Conservation (phyloP, 176 grass and related monocot species). For the Juncus inflexus region DNA sequence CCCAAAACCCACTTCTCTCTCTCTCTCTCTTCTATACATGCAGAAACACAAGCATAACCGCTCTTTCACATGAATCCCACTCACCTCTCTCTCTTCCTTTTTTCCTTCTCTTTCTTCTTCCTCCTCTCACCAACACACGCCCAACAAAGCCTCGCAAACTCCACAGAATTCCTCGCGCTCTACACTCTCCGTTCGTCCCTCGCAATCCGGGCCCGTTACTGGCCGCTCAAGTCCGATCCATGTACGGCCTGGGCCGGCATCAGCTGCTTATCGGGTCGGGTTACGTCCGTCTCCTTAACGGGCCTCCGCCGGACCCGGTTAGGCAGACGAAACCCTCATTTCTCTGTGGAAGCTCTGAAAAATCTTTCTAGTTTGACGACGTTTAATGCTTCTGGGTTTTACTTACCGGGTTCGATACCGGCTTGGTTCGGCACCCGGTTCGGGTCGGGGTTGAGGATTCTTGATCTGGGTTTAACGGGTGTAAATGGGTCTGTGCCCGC, state of each 20-base stretch:
- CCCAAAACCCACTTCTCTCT: slow-evolving; percentile 14
- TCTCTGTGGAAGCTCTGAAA: slow-evolving; percentile 48
- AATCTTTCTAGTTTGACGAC: slow-evolving; percentile 41
- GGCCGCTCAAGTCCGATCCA: slow-evolving; percentile 53
- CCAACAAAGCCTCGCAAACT: slow-evolving; percentile 20
- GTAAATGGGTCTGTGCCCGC: slow-evolving; percentile 46
- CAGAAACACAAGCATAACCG: slow-evolving; percentile 1
- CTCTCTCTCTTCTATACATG: slow-evolving; percentile 14
- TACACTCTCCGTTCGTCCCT: slow-evolving; percentile 65
- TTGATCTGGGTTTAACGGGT: slow-evolving; percentile 46
- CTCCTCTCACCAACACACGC: slow-evolving; percentile 9
- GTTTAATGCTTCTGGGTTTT: slow-evolving; percentile 77
- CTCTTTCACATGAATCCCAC: slow-evolving; percentile 39
- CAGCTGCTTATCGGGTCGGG: slow-evolving; percentile 53
- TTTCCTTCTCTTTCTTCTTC: not conserved
- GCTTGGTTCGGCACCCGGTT: slow-evolving; percentile 55
- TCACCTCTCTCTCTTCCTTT: not conserved
- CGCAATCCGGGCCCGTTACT: slow-evolving; percentile 48
- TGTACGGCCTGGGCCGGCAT: slow-evolving; percentile 62
- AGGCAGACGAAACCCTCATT: slow-evolving; percentile 28
- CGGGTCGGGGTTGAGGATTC: slow-evolving; percentile 35
- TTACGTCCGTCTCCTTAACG: slow-evolving; percentile 39
- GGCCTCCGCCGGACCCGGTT: slow-evolving; percentile 58
- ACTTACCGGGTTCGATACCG: slow-evolving; percentile 65
- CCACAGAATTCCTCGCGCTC: slow-evolving; percentile 39